phyloP scores from a whole-genome alignment of 225 moss, liverwort and hornwort genomes.

The Polytrichum commune region DNA sequence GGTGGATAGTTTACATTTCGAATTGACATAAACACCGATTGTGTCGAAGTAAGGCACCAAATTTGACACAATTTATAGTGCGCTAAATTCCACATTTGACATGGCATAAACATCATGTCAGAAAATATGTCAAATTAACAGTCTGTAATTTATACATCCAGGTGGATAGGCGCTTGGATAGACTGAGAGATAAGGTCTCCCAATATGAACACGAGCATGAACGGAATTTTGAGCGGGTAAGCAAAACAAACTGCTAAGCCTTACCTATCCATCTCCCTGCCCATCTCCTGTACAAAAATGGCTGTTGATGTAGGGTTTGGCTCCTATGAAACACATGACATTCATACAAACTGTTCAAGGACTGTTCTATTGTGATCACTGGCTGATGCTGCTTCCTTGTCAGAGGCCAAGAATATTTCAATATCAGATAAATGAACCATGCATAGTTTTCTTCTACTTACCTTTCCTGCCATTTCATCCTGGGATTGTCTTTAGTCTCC shows the following conservation, averaged over 20 bases:
- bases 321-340: too few relatives aligned
- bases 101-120: neutral
- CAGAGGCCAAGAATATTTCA: neutral
- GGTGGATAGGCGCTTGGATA: constrained; percentile 30
- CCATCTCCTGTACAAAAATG: too few relatives aligned
- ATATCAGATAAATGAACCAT: neutral
- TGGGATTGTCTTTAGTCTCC: neutral
- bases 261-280: too few relatives aligned
- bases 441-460: neutral
- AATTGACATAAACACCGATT: neutral
- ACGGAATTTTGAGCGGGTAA: constrained; percentile 42
- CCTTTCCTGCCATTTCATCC: neutral
- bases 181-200: constrained; percentile 27
- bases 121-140: neutral
- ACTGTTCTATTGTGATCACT: too few relatives aligned
- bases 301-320: too few relatives aligned
- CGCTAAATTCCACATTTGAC: neutral
- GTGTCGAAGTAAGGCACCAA: too few relatives aligned
- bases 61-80: neutral
- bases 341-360: too few relatives aligned
- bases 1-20: too few relatives aligned
- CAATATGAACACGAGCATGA: constrained; percentile 29
- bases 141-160: constrained; percentile 5
- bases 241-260: too few relatives aligned
- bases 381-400: neutral